phyloP scores from a whole-genome alignment of 352 stramenopile species.

The Pseudoperonospora humuli region DNA sequence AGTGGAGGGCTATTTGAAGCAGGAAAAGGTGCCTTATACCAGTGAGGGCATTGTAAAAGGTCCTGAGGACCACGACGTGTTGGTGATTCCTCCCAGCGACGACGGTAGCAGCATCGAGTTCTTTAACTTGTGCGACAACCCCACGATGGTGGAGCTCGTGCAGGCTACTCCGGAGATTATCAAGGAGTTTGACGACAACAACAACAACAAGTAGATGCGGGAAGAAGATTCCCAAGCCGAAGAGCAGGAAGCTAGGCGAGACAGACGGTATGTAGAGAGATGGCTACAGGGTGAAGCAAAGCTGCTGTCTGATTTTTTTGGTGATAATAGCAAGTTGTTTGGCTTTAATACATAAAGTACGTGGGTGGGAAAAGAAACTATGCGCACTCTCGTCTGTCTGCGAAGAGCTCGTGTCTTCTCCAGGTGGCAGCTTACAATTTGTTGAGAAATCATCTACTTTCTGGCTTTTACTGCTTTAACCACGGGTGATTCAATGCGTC shows the following conservation, averaged over 20 bases:
- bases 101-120: slow-evolving; percentile 61
- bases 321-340: slow-evolving; percentile 3
- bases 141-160: slow-evolving; percentile 75
- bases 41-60: slow-evolving; percentile 51
- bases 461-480: slow-evolving; percentile 33
- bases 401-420: slow-evolving; percentile 5
- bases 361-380: slow-evolving; percentile 28
- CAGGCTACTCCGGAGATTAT: slow-evolving; percentile 72
- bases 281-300: slow-evolving; percentile 2
- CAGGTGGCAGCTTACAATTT: background rate
- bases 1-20: slow-evolving; percentile 58
- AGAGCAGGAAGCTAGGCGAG: slow-evolving; percentile 1
- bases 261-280: background rate
- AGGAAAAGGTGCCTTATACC: slow-evolving; percentile 48
- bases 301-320: no score
- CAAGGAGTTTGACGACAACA: slow-evolving; percentile 59
- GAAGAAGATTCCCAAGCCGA: background rate
- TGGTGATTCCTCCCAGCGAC: slow-evolving; percentile 59
- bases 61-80: slow-evolving; percentile 55
- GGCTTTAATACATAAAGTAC: slow-evolving; percentile 36
- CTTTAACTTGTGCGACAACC: slow-evolving; percentile 79
- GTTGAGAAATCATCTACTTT: slow-evolving; percentile 4
- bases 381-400: slow-evolving; percentile 14
- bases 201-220: slow-evolving; percentile 19
- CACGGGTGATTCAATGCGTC: slow-evolving; percentile 71